These are phyloP conservation scores for Plasmodium blacklocki DNA, from an alignment of 169 alveolate genomes.

Conservation along the genomic window DNA sequence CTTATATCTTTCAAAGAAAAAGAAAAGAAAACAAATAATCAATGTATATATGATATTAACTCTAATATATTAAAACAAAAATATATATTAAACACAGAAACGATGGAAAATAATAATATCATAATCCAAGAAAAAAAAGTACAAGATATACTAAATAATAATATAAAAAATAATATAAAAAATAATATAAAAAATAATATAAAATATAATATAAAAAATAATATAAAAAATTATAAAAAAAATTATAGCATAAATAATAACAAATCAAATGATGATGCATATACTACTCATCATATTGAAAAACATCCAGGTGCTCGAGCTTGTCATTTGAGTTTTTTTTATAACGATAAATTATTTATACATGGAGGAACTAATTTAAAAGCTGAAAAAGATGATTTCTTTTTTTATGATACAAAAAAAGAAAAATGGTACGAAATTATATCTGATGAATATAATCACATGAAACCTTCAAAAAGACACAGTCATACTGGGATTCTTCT, in stretches of 20 bases:
- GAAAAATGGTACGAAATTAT: slow-evolving; percentile 42
- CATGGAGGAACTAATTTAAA: slow-evolving; percentile 52
- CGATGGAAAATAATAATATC: neutral
- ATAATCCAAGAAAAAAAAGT: no score
- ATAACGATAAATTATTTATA: slow-evolving; percentile 19
- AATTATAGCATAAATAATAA: neutral
- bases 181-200: neutral
- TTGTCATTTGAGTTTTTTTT: slow-evolving; percentile 27
- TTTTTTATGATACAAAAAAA: slow-evolving; percentile 23
- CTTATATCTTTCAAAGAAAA: neutral
- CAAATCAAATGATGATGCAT: neutral
- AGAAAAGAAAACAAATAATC: neutral
- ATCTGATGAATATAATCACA: neutral
- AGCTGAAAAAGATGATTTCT: slow-evolving; percentile 42
- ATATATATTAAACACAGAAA: neutral
- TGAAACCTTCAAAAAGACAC: slow-evolving; percentile 28
- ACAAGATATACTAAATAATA: neutral
- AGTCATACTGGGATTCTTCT: slow-evolving; percentile 31
- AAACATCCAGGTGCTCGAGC: slow-evolving; percentile 34
- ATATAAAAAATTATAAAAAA: neutral
- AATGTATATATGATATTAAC: neutral
- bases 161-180: neutral
- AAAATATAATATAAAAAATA: neutral
- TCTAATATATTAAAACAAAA: neutral
- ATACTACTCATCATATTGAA: neutral